Evolutionary conservation across 495 filamentous ascomycete genomes (phyloP).

Genomic region (Trichocladium uniseriatum): DNA sequence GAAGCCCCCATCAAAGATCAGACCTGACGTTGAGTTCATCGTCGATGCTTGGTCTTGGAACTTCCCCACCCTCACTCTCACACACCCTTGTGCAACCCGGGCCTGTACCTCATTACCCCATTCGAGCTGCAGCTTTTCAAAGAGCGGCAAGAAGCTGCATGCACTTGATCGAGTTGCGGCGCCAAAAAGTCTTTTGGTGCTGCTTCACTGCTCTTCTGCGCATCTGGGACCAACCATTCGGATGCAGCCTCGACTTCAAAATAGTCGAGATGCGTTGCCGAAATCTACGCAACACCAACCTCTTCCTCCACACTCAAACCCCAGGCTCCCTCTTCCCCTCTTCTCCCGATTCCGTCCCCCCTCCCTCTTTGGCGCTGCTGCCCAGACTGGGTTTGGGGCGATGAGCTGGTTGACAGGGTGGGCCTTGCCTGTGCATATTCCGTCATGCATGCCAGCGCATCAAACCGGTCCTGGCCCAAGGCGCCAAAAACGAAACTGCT

Average conservation of each 20-base stretch:
- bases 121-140: neutral
- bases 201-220: neutral
- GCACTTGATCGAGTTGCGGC: neutral
- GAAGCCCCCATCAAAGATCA: constrained; percentile 1
- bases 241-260: constrained; percentile 9
- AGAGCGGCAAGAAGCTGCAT: constrained; percentile 7
- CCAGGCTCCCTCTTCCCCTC: constrained; percentile 6
- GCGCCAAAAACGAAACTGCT: constrained; percentile 35
- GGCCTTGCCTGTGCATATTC: constrained; percentile 46
- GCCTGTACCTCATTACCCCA: neutral
- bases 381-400: constrained; percentile 19
- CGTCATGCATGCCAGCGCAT: constrained; percentile 52
- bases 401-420: constrained; percentile 36
- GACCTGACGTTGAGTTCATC: constrained; percentile 1
- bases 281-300: neutral
- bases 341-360: neutral
- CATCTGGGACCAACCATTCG: constrained; percentile 3
- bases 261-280: constrained; percentile 2
- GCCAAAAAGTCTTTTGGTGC: neutral
- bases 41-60: constrained; percentile 1
- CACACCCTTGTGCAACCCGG: neutral
- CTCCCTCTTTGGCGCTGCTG: constrained; percentile 16
- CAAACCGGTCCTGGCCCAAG: constrained; percentile 38
- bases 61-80: constrained; percentile 1
- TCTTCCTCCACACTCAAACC: neutral